Evolutionary conservation across 345 rosid genomes (phyloP), one percentile per base, ranked within the genome.

Genomic region (Camelina neglecta): DNA sequence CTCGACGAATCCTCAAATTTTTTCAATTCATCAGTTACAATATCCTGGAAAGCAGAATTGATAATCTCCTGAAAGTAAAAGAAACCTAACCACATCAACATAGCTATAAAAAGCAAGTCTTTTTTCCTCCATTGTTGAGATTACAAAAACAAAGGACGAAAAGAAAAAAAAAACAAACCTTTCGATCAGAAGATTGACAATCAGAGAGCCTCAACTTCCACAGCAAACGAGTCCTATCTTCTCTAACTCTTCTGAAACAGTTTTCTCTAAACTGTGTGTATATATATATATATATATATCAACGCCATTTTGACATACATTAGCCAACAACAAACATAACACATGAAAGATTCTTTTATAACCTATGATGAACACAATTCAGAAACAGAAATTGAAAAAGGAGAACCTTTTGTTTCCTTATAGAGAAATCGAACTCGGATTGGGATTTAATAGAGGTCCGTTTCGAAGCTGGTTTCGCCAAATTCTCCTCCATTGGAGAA

Each of bases 161-260:
- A 39, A 9, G n/a, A 8, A 79, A 11, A 51, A 54, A 20, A 11
- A 44, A 59, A 9, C 24, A 53, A 29, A 90, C 98, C 97, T 90
- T 77, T 18, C 84, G 65, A 66, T 80, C 24, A 20, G 75, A 72
- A 75, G 83, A 72, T 41, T 85, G 85, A 60, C 81, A 75, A 71
- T 67, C 59, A 33, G 96, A 85, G 61, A 81, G 61, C 48, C 99
- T 90, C 81, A 90, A 73, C 72, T 85, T 89, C 98, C 99, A 95
- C 0, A 92, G 84, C 73, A 95, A 77, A 47, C 91, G 88, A 21
- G 69, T 74, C 71, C 99, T 79, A 36, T 88, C 96, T 44, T 89
- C 91, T 42, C 91, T 86, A 12, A 92, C 85, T 84, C 99, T 85
- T 77, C 72, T 84, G 79, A 76, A 86, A 64, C 97, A 94, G 58